phyloP scores from a whole-genome alignment of 768 basidiomycete genomes.

The Tulasnella sp. region DNA sequence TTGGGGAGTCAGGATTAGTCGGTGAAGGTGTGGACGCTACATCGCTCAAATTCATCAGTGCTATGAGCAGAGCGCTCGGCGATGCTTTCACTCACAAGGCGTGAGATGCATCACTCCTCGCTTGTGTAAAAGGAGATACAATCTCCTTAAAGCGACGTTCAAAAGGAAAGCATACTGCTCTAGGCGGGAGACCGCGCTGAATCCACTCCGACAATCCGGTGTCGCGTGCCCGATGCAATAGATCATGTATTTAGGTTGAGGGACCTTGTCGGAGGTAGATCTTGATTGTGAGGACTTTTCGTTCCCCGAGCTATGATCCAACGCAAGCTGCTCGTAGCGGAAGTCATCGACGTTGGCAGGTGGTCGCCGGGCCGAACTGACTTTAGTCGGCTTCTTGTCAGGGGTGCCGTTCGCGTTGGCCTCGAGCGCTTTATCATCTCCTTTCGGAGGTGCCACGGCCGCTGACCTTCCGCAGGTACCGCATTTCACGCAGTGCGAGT shows the following conservation, averaged over 20 bases:
- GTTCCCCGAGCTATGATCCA: constrained; percentile 10
- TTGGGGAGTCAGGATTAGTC: background rate
- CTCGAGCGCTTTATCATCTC: constrained; percentile 47
- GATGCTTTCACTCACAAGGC: constrained; percentile 41
- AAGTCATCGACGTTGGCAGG: constrained; percentile 75
- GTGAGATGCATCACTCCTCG: constrained; percentile 81
- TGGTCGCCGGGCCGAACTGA: constrained; percentile 54
- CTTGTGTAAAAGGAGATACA: constrained; percentile 79
- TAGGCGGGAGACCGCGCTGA: constrained; percentile 82
- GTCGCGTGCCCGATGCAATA: constrained; percentile 72
- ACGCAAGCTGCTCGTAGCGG: constrained; percentile 38
- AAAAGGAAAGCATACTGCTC: constrained; percentile 97
- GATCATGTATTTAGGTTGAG: constrained; percentile 30
- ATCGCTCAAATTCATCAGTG: background rate
- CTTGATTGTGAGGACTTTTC: constrained; percentile 11
- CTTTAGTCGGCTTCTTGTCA: constrained; percentile 34
- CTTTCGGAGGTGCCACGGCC: constrained; percentile 37
- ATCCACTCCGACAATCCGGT: constrained; percentile 55
- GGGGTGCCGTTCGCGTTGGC: constrained; percentile 31
- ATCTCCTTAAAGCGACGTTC: constrained; percentile 84
- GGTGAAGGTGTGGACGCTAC: background rate
- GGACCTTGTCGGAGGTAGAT: constrained; percentile 4
- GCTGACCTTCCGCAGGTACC: constrained; percentile 65
- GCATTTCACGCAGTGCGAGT: constrained; percentile 88
- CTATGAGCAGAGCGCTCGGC: constrained; percentile 9